Evolutionary conservation across 257 asterid genomes (phyloP).

Genomic region (Solanum ossicruentum): DNA sequence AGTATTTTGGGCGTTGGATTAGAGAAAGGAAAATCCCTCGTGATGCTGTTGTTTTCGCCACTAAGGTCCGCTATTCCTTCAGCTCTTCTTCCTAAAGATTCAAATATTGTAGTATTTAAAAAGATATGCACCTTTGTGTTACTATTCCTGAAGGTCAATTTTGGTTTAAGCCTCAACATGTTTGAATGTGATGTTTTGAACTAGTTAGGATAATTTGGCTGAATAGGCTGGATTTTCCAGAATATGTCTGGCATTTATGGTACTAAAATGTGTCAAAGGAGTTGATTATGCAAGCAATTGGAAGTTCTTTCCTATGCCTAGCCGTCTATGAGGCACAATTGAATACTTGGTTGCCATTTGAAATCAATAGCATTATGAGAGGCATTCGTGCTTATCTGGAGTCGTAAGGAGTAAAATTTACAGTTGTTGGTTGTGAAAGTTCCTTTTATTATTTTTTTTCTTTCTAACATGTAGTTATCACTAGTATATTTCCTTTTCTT

Average conservation of each 20-base stretch:
- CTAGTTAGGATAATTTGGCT: neutral
- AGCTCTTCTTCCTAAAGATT: neutral
- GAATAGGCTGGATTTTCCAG: neutral
- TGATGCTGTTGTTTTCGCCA: constrained; percentile 49
- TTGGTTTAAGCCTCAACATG: neutral
- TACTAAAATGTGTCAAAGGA: neutral
- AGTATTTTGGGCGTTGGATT: constrained; percentile 40
- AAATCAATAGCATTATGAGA: neutral
- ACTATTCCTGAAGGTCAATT: neutral
- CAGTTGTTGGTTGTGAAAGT: neutral
- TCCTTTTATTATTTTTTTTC: neutral
- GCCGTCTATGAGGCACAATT: neutral
- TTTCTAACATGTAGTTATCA: neutral
- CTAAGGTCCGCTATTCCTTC: constrained; percentile 41
- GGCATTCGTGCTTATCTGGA: neutral
- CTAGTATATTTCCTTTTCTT: neutral
- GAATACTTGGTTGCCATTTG: neutral
- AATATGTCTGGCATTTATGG: neutral
- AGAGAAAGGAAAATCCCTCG: constrained; percentile 43
- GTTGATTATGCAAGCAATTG: neutral
- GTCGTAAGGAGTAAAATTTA: neutral
- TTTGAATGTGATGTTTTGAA: neutral
- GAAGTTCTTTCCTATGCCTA: neutral
- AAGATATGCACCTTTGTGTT: neutral
- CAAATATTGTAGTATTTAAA: neutral